Evolutionary conservation across 345 rosid species (phyloP).

Genomic region (Bruguiera sexangula): DNA sequence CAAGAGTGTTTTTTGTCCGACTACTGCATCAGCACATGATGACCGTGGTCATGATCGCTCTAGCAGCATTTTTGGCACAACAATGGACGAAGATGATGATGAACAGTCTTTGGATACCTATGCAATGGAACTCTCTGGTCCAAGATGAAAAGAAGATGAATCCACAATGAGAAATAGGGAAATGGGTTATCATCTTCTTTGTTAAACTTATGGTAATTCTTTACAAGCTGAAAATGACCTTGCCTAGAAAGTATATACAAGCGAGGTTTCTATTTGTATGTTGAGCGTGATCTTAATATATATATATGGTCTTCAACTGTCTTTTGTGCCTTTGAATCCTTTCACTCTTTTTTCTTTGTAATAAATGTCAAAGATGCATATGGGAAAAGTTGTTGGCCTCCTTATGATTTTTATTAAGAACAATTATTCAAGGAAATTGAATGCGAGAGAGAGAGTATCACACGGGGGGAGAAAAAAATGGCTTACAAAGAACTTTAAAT

Average conservation of each 20-base stretch:
- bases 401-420: no score
- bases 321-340: no score
- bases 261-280: no score
- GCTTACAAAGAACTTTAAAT: no score
- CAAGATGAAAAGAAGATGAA: conserved; percentile 43
- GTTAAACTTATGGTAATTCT: not conserved
- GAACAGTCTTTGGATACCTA: conserved; percentile 66
- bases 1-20: conserved; percentile 26
- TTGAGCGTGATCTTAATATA: no score
- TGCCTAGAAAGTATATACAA: not conserved
- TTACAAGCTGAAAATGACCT: conserved; percentile 4
- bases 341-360: no score
- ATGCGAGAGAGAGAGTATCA: no score
- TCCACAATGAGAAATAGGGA: not conserved
- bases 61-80: conserved; percentile 46
- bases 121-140: conserved; percentile 95
- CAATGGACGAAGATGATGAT: conserved; percentile 71
- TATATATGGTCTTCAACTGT: not conserved
- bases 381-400: no score
- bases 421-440: no score
- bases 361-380: no score
- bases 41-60: conserved; percentile 38
- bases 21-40: conserved; percentile 28
- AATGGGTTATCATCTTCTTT: no score
- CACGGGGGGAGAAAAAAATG: no score